Percentiles rank a stretch among this genome's conserved stretches.
Conservation (phyloP, 352 stramenopile species). For the Pythium vanterpoolii region DNA sequence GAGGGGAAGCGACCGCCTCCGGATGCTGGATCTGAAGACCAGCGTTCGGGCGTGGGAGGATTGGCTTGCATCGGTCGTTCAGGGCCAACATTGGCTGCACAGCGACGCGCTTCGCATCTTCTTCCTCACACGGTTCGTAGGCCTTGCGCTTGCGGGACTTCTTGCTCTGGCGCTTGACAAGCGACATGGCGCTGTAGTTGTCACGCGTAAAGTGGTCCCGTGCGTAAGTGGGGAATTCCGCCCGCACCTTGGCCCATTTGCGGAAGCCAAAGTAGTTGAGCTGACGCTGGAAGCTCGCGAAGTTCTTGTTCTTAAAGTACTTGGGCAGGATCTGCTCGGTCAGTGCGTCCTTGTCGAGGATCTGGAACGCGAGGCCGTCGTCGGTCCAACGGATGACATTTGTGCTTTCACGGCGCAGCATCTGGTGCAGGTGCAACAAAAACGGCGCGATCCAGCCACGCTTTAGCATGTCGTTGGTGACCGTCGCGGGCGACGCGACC, state of each 20-base stretch:
- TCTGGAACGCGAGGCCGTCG: slow-evolving; percentile 78
- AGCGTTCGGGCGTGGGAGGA: slow-evolving; percentile 44
- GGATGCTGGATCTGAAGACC: slow-evolving; percentile 2
- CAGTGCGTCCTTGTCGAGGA: slow-evolving; percentile 81
- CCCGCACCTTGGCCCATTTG: slow-evolving; percentile 84
- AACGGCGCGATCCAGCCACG: slow-evolving; percentile 83
- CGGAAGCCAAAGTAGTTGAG: slow-evolving; percentile 96
- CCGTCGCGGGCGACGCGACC: slow-evolving; percentile 16
- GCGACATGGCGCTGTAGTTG: slow-evolving; percentile 81
- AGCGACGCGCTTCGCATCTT: slow-evolving; percentile 35
- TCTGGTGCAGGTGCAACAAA: slow-evolving; percentile 80
- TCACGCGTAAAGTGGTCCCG: slow-evolving; percentile 82
- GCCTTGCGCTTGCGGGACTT: slow-evolving; percentile 73
- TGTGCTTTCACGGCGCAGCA: slow-evolving; percentile 73
- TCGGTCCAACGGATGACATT: slow-evolving; percentile 82
- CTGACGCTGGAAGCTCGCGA: slow-evolving; percentile 94
- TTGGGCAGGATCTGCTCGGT: slow-evolving; percentile 88
- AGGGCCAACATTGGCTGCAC: slow-evolving; percentile 23
- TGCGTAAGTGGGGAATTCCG: slow-evolving; percentile 73
- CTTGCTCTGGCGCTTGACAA: slow-evolving; percentile 86
- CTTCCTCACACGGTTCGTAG: slow-evolving; percentile 30
- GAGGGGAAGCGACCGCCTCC: slow-evolving; percentile 1
- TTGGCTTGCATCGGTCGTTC: slow-evolving; percentile 63
- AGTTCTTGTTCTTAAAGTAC: slow-evolving; percentile 96
- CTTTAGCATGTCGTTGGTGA: slow-evolving; percentile 40